Evolutionary conservation across 441 rosid genomes (phyloP).

Genomic region (Jatropha podagrica): DNA sequence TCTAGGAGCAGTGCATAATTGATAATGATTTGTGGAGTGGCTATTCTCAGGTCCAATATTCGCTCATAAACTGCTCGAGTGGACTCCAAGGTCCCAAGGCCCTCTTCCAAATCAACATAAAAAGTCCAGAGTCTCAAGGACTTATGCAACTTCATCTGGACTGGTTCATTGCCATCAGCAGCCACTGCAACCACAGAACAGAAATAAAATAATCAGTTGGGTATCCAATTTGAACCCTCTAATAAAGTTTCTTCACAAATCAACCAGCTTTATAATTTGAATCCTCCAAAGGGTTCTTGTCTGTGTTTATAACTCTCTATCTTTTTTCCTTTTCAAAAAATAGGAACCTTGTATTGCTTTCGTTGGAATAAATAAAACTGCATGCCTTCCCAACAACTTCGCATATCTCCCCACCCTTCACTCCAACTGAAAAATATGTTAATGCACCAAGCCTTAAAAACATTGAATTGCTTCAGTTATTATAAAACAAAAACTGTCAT

Average conservation of each 20-base stretch:
- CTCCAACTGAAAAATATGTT: no score
- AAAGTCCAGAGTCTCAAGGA: conserved; percentile 95
- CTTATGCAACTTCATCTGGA: conserved; percentile 87
- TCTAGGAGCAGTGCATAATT: conserved; percentile 81
- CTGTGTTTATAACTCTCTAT: neutral
- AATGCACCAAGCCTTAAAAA: neutral
- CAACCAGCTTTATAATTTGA: neutral
- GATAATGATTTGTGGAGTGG: conserved; percentile 89
- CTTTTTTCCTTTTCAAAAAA: neutral
- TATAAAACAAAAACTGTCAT: no score
- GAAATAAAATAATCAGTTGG: conserved; percentile 3
- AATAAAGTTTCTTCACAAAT: conserved; percentile 5
- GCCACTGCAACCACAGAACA: conserved; percentile 49
- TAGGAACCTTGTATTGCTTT: neutral
- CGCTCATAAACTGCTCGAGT: conserved; percentile 93
- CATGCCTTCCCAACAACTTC: neutral
- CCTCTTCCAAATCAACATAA: conserved; percentile 93
- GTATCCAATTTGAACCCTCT: conserved; percentile 13
- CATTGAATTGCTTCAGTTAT: no score
- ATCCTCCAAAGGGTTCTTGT: neutral
- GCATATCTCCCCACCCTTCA: no score
- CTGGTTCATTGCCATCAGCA: conserved; percentile 91
- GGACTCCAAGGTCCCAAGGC: conserved; percentile 82
- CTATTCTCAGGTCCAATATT: conserved; percentile 85
- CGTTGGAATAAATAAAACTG: neutral